Base-by-base conservation (phyloP, 345 rosid genomes). In the Ricinus communis region DNA sequence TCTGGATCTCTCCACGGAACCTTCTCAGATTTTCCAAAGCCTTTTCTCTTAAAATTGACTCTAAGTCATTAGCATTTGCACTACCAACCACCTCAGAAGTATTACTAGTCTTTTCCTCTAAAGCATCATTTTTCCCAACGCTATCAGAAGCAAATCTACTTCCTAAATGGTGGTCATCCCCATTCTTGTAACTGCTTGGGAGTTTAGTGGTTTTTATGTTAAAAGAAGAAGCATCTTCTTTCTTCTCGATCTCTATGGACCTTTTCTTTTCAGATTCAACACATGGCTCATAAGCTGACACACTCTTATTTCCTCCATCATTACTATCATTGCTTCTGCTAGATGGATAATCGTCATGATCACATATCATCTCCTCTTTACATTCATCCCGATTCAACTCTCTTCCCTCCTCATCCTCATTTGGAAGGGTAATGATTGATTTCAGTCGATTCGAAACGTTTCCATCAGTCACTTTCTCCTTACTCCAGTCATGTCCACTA, bases 11-110 rank as follows among this genome's bases (percentile, higher is more conserved):
- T 38, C 85, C 88, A 36, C 89, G 87, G 66, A 90, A 88, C 75
- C 77, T 86, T 79, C 74, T 90, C 1, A 90, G 79, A 73, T 90
- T 94, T 82, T 88, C 95, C 72, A 94, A 69, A 18, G 98, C 98
- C 82, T 77, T 87, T 69, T 81, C 73, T 76, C 93, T 85, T 73
- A 91, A 81, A 76, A 83, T 73, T 15, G 84, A 72, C 88, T 91
- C 97, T 60, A 91, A 61, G 77, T 89, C 84, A 54, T 84, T 81
- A 74, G 70, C 76, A 53, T 62, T 71, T 63, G 69, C 31, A 72
- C 68, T 43, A 73, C 45, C 77, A 31, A 49, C 62, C 46, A 52
- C 58, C 66, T 57, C 55, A 61, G 77, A 71, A 76, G 38, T 75
- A 69, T 71, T 73, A 62, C 53, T 78, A 15, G 59, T 78, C 58